Evolutionary conservation across 257 asterid species (phyloP).

Genomic region (Solanum peruvianum): DNA sequence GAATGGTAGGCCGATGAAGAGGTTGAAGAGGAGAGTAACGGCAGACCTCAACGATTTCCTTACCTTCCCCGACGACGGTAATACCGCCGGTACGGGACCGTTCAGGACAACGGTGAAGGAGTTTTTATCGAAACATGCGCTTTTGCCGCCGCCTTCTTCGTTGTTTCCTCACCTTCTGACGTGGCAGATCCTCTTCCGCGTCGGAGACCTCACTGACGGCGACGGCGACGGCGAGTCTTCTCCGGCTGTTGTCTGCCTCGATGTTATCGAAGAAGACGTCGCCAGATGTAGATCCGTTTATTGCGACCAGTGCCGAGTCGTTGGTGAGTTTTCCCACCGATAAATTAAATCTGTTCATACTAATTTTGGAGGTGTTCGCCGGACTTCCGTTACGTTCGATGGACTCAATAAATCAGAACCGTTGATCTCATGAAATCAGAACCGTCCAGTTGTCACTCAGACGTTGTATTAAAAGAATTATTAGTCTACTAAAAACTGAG

Average conservation of each 20-base stretch:
- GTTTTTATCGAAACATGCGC: slow-evolving; percentile 54
- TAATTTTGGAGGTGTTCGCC: not conserved
- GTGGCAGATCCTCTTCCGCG: slow-evolving; percentile 79
- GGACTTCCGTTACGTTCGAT: not conserved
- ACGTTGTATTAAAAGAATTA: not conserved
- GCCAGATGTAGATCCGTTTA: slow-evolving; percentile 82
- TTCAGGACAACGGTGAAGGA: slow-evolving; percentile 50
- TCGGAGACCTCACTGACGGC: slow-evolving; percentile 47
- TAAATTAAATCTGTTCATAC: not conserved
- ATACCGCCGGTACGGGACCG: slow-evolving; percentile 25
- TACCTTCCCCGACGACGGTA: not conserved
- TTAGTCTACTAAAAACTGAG: not conserved
- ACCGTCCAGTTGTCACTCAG: not conserved
- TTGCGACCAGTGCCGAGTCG: slow-evolving; percentile 98
- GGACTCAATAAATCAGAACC: not conserved
- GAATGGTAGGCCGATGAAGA: slow-evolving; percentile 8
- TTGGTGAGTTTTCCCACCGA: slow-evolving; percentile 68
- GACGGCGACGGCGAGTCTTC: slow-evolving; percentile 20
- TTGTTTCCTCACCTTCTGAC: slow-evolving; percentile 76
- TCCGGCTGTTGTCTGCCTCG: slow-evolving; percentile 55
- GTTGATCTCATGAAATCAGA: not conserved
- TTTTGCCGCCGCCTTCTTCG: slow-evolving; percentile 65
- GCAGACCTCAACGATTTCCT: slow-evolving; percentile 6
- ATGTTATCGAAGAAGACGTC: slow-evolving; percentile 92
- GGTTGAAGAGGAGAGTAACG: slow-evolving; percentile 12